These are phyloP conservation scores for Thalia dealbata DNA, from an alignment of 176 grass and related monocot species.

Conservation along the genomic window DNA sequence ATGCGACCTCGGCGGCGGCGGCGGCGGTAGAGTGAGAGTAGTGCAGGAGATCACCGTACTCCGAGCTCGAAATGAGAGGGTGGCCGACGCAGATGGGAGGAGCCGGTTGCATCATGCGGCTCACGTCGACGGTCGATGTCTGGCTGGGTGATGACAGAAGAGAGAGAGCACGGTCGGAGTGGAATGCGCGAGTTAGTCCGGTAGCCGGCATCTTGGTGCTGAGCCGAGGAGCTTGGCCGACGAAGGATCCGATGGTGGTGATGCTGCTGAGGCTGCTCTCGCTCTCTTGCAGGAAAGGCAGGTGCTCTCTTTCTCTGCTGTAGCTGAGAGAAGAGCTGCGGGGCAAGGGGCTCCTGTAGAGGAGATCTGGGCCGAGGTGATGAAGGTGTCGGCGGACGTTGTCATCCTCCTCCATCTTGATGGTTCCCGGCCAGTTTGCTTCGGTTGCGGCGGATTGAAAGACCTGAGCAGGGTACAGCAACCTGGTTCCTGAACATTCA, in stretches of 20 bases:
- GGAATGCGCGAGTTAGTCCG: conserved; percentile 36
- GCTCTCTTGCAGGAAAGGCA: conserved; percentile 56
- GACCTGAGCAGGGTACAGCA: conserved; percentile 29
- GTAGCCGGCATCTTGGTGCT: conserved; percentile 40
- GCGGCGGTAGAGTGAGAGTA: conserved; percentile 29
- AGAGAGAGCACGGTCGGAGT: conserved; percentile 82
- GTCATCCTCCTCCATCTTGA: conserved; percentile 33
- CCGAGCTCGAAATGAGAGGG: conserved; percentile 36
- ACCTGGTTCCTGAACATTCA: conserved; percentile 40
- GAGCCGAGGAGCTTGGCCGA: conserved; percentile 43
- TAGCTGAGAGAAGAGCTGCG: conserved; percentile 21
- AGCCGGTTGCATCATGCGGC: conserved; percentile 34
- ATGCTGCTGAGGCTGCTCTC: conserved; percentile 30
- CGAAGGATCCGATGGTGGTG: conserved; percentile 21
- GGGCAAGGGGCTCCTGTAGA: conserved; percentile 26
- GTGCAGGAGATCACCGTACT: conserved; percentile 25
- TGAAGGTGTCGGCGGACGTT: conserved; percentile 33
- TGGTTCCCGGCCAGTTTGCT: conserved; percentile 32
- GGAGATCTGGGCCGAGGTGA: conserved; percentile 13
- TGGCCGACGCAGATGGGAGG: conserved; percentile 41
- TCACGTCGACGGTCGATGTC: conserved; percentile 31
- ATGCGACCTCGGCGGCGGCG: conserved; percentile 8
- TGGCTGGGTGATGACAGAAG: conserved; percentile 74
- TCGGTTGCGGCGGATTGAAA: conserved; percentile 20
- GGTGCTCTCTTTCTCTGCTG: conserved; percentile 32